These are phyloP conservation scores for Biscogniauxia mediterranea DNA, from an alignment of 2,329 filamentous ascomycete species.

Conservation along the genomic window DNA sequence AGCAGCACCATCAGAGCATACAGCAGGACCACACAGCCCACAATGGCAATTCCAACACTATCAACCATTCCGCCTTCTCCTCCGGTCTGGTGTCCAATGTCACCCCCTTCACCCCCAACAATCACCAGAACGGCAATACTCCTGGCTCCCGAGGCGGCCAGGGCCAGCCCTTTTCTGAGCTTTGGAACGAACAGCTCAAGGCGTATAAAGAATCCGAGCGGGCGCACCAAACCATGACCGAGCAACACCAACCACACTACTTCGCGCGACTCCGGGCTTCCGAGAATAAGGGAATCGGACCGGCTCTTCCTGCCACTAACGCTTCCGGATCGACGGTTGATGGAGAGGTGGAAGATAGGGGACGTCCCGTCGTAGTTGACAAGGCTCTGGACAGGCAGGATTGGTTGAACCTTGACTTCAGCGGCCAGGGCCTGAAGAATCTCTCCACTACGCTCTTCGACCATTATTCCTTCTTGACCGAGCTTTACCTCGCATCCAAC, in stretches of 20 bases:
- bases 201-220: conserved; percentile 74
- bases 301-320: conserved; percentile 50
- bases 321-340: conserved; percentile 49
- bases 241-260: conserved; percentile 63
- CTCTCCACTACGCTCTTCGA: conserved; percentile 77
- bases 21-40: conserved; percentile 58
- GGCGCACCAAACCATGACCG: conserved; percentile 69
- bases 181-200: conserved; percentile 87
- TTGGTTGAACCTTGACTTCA: conserved; percentile 92
- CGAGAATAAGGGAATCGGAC: conserved; percentile 66
- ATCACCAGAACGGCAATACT: conserved; percentile 57
- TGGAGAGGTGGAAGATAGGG: conserved; percentile 54
- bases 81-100: conserved; percentile 64
- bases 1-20: conserved; percentile 57
- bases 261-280: conserved; percentile 71
- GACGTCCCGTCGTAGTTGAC: conserved; percentile 64
- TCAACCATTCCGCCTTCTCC: conserved; percentile 62
- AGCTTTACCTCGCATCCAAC: conserved; percentile 92
- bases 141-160: conserved; percentile 48
- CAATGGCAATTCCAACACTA: conserved; percentile 51
- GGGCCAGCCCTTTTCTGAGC: conserved; percentile 56
- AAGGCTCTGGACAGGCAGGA: conserved; percentile 69
- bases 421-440: conserved; percentile 89
- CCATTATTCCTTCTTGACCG: conserved; percentile 79
- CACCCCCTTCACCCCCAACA: conserved; percentile 55